Percentiles rank a stretch among this genome's conserved stretches.
Conservation (phyloP, 2,329 filamentous ascomycete species). For the Macrophomina phaseolina region DNA sequence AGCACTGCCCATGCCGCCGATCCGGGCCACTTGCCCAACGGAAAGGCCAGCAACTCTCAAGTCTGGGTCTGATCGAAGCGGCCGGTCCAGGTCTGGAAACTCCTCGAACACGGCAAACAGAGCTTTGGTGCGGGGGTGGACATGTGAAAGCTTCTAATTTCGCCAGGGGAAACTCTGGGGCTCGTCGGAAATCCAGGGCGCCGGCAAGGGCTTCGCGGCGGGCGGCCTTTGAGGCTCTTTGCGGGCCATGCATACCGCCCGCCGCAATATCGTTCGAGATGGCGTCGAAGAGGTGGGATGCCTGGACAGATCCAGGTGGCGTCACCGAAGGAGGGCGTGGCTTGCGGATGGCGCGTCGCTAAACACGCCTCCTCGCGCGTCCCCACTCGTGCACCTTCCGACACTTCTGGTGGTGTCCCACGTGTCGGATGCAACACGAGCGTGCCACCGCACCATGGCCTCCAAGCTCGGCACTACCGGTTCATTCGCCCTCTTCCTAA, state of each 20-base stretch:
- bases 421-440: background rate
- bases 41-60: background rate
- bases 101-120: background rate
- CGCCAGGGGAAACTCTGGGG: background rate
- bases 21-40: background rate
- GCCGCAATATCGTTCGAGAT: background rate
- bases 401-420: background rate
- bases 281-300: background rate
- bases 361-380: background rate
- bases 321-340: background rate
- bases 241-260: background rate
- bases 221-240: background rate
- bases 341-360: background rate
- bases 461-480: background rate
- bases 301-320: background rate
- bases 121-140: background rate
- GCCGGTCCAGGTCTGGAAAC: background rate
- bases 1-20: constrained; percentile 12
- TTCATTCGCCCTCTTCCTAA: background rate
- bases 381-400: background rate
- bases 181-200: background rate
- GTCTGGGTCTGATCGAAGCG: background rate
- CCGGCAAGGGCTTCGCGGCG: background rate
- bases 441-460: background rate
- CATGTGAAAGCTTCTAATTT: background rate